phyloP scores from a whole-genome alignment of 164 flowering plant genomes.

The Houttuynia cordata region DNA sequence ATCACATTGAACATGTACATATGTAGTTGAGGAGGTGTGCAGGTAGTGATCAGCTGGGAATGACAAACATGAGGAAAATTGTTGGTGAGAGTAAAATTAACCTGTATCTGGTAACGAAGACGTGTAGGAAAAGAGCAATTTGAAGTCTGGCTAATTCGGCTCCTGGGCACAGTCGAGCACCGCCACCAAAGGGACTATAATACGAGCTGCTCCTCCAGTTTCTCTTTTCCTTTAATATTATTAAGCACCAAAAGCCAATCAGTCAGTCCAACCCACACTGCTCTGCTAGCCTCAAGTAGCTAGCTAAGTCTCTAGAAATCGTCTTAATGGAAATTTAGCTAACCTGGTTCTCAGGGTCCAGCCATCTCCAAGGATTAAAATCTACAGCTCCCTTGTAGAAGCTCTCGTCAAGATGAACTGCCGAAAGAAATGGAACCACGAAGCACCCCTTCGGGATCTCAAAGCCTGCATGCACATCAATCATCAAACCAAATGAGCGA shows the following conservation, averaged over 20 bases:
- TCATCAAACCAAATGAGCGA: not conserved
- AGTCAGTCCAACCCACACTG: too few relatives aligned
- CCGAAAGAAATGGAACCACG: constrained; percentile 88
- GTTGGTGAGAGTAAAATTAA: constrained; percentile 1
- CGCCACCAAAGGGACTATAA: constrained; percentile 81
- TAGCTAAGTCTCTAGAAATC: not conserved
- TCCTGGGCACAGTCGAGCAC: constrained; percentile 78
- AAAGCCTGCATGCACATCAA: constrained; percentile 37
- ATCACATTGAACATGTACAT: too few relatives aligned
- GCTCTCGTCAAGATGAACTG: constrained; percentile 66
- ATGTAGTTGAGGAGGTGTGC: too few relatives aligned
- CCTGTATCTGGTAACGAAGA: constrained; percentile 53
- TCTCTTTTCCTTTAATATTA: constrained; percentile 46
- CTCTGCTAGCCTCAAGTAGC: not conserved
- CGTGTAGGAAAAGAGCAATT: constrained; percentile 70
- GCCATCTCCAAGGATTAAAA: constrained; percentile 95
- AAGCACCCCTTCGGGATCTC: constrained; percentile 76
- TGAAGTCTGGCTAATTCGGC: constrained; percentile 83
- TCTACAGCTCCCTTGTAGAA: constrained; percentile 33
- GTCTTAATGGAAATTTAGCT: not conserved
- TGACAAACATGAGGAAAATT: constrained; percentile 3
- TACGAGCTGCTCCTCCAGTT: constrained; percentile 65
- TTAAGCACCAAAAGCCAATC: not conserved
- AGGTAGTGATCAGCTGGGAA: not conserved
- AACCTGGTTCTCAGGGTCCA: constrained; percentile 68